Percentiles rank a stretch among this genome's conserved stretches.
phyloP scores from a whole-genome alignment of 305 asterid species.

The Nicotiana rustica region DNA sequence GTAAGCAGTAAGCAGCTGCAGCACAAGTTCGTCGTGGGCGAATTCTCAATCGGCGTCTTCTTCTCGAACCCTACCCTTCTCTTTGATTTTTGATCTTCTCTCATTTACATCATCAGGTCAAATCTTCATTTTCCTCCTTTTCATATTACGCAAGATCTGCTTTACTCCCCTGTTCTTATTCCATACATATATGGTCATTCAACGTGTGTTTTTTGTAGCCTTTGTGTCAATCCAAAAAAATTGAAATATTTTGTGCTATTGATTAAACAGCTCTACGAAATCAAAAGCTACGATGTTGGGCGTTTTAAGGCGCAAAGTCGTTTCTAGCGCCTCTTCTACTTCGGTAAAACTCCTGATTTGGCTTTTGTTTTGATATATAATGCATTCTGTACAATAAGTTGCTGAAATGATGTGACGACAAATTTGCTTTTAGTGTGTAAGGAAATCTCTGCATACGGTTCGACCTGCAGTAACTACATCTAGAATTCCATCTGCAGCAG shows the following conservation, averaged over 20 bases:
- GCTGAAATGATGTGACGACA: not conserved
- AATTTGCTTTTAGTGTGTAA: slow-evolving; percentile 51
- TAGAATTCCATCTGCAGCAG: slow-evolving; percentile 48
- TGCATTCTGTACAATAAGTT: slow-evolving; percentile 25
- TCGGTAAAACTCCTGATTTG: slow-evolving; percentile 48
- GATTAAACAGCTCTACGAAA: slow-evolving; percentile 45
- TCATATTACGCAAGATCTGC: slow-evolving; percentile 31
- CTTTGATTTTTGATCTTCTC: not conserved
- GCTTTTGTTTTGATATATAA: slow-evolving; percentile 6
- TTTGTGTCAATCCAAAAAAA: too few relatives aligned
- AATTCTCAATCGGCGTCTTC: slow-evolving; percentile 28
- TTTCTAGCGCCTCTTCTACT: slow-evolving; percentile 70
- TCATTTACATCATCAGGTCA: slow-evolving; percentile 24
- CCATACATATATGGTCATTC: not conserved
- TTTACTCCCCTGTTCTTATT: not conserved
- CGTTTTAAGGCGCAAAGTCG: slow-evolving; percentile 80
- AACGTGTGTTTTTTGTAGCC: too few relatives aligned
- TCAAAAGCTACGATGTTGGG: slow-evolving; percentile 72
- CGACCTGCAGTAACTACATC: slow-evolving; percentile 52
- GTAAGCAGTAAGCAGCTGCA: not conserved
- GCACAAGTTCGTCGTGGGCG: not conserved
- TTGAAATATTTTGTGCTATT: slow-evolving; percentile 1
- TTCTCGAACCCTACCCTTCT: slow-evolving; percentile 22
- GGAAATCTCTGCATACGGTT: slow-evolving; percentile 56
- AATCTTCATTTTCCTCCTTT: not conserved